Conservation (phyloP, 2,329 filamentous ascomycete species). For the Calonectria naviculata region DNA sequence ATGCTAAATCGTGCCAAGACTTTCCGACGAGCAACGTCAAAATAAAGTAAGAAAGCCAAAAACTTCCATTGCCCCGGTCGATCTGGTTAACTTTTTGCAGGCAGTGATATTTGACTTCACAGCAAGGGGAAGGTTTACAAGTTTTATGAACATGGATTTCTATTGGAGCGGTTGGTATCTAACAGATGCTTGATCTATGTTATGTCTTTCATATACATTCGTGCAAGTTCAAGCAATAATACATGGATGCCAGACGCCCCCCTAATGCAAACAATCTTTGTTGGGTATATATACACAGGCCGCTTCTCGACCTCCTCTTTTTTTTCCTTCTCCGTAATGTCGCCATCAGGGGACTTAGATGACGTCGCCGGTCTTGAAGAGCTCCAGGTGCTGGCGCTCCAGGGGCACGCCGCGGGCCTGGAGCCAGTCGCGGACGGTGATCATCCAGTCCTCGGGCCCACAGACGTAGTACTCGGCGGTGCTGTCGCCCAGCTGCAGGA, state of each 20-base stretch:
- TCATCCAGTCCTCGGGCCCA: constrained; percentile 78
- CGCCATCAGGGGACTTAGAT: constrained; percentile 30
- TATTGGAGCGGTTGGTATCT: constrained; percentile 19
- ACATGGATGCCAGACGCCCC: constrained; percentile 31
- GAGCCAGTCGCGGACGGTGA: constrained; percentile 64
- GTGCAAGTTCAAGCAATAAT: constrained; percentile 16
- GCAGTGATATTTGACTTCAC: too few species aligned
- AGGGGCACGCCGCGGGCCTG: constrained; percentile 64
- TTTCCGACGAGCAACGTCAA: not conserved
- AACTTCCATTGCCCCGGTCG: not conserved
- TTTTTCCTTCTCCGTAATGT: not conserved
- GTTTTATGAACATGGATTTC: not conserved
- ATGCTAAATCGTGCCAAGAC: not conserved
- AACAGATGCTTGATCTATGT: constrained; percentile 15
- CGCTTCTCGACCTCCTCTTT: not conserved
- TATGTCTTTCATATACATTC: constrained; percentile 9
- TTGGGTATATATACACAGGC: not conserved
- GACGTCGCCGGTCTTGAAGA: constrained; percentile 69
- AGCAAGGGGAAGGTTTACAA: not conserved
- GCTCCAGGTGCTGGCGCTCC: constrained; percentile 73
- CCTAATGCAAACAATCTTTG: constrained; percentile 21
- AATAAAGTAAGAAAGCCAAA: too few species aligned
- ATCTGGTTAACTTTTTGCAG: not conserved
- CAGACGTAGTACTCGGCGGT: constrained; percentile 77
- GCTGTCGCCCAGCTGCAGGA: constrained; percentile 66